Conservation (phyloP, 441 rosid species). For the Aleurites moluccanus region DNA sequence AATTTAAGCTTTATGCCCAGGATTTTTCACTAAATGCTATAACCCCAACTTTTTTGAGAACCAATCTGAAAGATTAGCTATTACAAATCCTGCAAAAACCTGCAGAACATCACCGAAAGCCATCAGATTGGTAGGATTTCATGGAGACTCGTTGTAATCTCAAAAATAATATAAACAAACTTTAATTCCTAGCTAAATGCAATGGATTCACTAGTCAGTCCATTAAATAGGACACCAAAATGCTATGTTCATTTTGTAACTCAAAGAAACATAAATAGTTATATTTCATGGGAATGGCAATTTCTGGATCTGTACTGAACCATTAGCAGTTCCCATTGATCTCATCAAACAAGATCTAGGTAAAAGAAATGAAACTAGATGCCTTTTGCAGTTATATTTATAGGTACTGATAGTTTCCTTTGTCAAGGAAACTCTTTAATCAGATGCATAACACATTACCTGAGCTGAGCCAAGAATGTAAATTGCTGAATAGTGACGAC, state of each 20-base stretch:
- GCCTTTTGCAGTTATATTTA: no score
- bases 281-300: background rate
- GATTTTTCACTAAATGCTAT: conserved; percentile 37
- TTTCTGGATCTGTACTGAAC: no score
- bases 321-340: no score
- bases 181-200: background rate
- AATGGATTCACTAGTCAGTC: background rate
- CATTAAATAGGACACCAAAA: background rate
- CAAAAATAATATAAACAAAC: background rate
- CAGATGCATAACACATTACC: conserved; percentile 33
- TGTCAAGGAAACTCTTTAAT: background rate
- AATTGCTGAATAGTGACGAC: conserved; percentile 75
- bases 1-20: conserved; percentile 8
- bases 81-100: conserved; percentile 94
- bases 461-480: conserved; percentile 77
- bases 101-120: conserved; percentile 26
- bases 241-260: background rate
- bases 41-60: conserved; percentile 63
- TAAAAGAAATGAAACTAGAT: background rate
- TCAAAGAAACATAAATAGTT: background rate
- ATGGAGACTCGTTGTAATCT: background rate
- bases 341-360: conserved; percentile 1
- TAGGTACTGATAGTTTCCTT: no score
- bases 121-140: background rate
- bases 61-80: conserved; percentile 76